A percentile compares a stretch with the other conserved stretches of the same genome.
Evolutionary conservation across 164 flowering plant species (phyloP).

Genomic region (Santalum album): DNA sequence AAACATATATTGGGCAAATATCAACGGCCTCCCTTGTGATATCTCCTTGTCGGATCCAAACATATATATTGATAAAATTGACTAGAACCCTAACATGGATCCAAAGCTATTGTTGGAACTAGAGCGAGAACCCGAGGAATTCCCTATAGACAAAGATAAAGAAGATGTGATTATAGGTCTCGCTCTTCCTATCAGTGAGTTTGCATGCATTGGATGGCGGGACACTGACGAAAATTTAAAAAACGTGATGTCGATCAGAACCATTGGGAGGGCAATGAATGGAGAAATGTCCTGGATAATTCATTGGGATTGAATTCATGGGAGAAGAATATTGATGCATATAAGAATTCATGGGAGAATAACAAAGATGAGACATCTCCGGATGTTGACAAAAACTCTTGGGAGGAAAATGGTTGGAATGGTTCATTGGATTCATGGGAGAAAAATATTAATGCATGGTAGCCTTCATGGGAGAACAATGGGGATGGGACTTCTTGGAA

Average conservation of each 20-base stretch:
- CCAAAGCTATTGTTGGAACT: conserved; percentile 35
- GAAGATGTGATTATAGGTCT: conserved; percentile 6
- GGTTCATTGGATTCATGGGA: no score
- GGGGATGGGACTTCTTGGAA: no score
- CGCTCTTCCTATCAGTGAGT: conserved; percentile 8
- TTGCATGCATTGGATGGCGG: conserved; percentile 26
- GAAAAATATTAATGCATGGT: no score
- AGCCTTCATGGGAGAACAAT: no score
- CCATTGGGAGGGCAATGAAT: conserved; percentile 29
- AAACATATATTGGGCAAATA: conserved; percentile 42
- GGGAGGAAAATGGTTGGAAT: no score
- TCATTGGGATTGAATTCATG: conserved; percentile 15
- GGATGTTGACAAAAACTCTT: no score
- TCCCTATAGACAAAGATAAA: conserved; percentile 15
- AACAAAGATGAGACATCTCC: no score
- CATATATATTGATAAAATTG: conserved; percentile 46
- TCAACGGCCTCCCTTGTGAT: conserved; percentile 34
- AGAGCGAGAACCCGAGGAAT: conserved; percentile 20
- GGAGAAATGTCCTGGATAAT: conserved; percentile 15
- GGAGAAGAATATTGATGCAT: no score
- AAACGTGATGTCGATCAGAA: conserved; percentile 10
- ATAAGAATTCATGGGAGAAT: no score
- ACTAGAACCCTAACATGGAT: conserved; percentile 46
- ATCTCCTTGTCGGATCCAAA: conserved; percentile 49
- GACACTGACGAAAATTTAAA: conserved; percentile 13